These are phyloP conservation scores for Blastobotrys attinorum DNA, from an alignment of 805 yeast species.

Conservation along the genomic window DNA sequence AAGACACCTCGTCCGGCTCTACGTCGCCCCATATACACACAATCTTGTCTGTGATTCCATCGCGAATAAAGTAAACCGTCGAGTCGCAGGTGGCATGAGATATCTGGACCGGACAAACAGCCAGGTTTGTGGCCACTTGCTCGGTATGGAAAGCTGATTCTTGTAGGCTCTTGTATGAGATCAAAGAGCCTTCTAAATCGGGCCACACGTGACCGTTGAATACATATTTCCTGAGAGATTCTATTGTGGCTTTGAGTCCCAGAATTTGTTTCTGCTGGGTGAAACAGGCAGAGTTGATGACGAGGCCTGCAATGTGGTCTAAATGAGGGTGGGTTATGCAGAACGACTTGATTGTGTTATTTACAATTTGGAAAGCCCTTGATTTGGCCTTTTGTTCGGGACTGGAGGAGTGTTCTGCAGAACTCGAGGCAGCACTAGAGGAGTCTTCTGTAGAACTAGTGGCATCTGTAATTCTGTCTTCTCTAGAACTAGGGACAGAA, in stretches of 20 bases:
- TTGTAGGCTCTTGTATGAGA: conserved; percentile 10
- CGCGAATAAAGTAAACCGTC: conserved; percentile 53
- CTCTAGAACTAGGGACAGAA: no score
- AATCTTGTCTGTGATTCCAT: conserved; percentile 27
- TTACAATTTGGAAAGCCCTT: conserved; percentile 22
- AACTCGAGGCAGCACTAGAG: no score
- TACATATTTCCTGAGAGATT: conserved; percentile 43
- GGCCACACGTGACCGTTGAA: conserved; percentile 86
- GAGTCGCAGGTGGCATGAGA: conserved; percentile 33
- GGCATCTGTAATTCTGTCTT: no score
- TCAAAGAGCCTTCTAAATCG: conserved; percentile 33
- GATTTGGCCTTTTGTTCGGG: conserved; percentile 1
- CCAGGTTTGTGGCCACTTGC: conserved; percentile 13
- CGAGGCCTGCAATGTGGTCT: conserved; percentile 67
- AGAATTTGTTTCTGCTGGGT: conserved; percentile 37
- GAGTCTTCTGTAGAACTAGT: no score
- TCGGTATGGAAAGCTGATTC: neutral
- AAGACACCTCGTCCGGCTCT: conserved; percentile 55
- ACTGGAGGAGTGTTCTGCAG: neutral
- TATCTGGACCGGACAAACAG: conserved; percentile 15
- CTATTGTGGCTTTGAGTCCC: conserved; percentile 47
- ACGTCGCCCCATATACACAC: conserved; percentile 76
- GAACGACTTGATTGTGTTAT: conserved; percentile 21
- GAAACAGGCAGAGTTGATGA: conserved; percentile 62
- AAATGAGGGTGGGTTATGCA: conserved; percentile 74